Conservation (phyloP, 2,329 filamentous ascomycete genomes). For the Paraphoma chrysanthemicola region DNA sequence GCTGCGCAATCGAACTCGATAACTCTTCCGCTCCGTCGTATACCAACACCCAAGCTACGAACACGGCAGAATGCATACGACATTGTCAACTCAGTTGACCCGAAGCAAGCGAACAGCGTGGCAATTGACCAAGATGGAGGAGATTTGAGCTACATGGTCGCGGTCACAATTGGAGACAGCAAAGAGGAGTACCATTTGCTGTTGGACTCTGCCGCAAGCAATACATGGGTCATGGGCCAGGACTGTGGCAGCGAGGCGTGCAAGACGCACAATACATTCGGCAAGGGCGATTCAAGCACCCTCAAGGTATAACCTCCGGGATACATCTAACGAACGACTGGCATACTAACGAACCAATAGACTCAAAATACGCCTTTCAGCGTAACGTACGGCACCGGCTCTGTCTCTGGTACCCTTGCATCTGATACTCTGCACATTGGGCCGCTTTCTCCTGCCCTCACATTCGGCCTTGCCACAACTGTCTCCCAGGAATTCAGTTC, state of each 20-base stretch:
- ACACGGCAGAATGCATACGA: slow-evolving; percentile 58
- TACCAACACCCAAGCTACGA: slow-evolving; percentile 32
- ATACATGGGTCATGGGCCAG: slow-evolving; percentile 83
- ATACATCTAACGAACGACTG: neutral
- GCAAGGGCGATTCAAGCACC: slow-evolving; percentile 68
- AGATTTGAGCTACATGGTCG: slow-evolving; percentile 63
- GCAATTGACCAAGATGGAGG: slow-evolving; percentile 61
- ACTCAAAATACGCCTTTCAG: slow-evolving; percentile 63
- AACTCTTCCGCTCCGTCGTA: slow-evolving; percentile 39
- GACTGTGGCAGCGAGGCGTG: slow-evolving; percentile 73
- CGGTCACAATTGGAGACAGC: slow-evolving; percentile 58
- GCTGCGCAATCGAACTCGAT: slow-evolving; percentile 11
- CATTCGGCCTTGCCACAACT: slow-evolving; percentile 75
- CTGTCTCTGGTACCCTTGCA: slow-evolving; percentile 70
- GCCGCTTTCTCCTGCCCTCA: slow-evolving; percentile 67
- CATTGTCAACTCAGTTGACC: slow-evolving; percentile 44
- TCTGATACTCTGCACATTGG: slow-evolving; percentile 73
- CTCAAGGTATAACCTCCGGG: slow-evolving; percentile 50
- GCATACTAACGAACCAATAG: slow-evolving; percentile 27
- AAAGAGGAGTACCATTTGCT: slow-evolving; percentile 61
- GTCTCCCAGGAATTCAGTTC: slow-evolving; percentile 76
- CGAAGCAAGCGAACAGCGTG: slow-evolving; percentile 53
- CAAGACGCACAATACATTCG: slow-evolving; percentile 72
- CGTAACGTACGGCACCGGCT: slow-evolving; percentile 79
- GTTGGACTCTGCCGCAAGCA: slow-evolving; percentile 64